Percentiles rank a stretch among this genome's conserved stretches.
Evolutionary conservation across 1,284 basidiomycete species (phyloP).

Genomic region (Cutaneotrichosporon dermatis): DNA sequence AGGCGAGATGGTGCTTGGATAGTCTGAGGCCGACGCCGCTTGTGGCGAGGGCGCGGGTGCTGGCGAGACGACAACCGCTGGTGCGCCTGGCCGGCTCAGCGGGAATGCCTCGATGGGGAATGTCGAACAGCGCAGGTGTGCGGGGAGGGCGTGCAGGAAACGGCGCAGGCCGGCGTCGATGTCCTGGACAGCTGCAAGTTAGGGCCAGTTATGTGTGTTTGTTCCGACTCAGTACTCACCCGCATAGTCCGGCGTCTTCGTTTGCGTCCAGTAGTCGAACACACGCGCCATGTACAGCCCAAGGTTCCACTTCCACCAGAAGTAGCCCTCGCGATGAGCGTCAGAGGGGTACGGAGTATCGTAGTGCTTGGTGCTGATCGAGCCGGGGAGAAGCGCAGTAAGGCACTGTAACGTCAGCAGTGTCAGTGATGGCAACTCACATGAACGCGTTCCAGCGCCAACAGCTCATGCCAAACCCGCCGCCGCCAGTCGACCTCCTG

Average conservation of each 20-base stretch:
- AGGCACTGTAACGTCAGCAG: conserved; percentile 5
- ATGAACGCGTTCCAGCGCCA: conserved; percentile 17
- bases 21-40: conserved; percentile 2
- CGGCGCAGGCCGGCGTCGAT: conserved; percentile 18
- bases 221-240: neutral
- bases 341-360: conserved; percentile 20
- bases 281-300: conserved; percentile 20
- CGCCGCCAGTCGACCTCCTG: conserved; percentile 18
- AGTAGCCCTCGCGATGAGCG: conserved; percentile 15
- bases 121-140: conserved; percentile 9
- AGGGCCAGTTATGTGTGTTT: neutral
- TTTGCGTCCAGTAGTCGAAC: conserved; percentile 20
- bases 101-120: conserved; percentile 19
- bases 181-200: conserved; percentile 14
- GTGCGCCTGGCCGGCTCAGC: conserved; percentile 11
- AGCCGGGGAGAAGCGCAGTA: conserved; percentile 18
- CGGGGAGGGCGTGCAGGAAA: conserved; percentile 13
- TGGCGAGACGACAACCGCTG: conserved; percentile 9
- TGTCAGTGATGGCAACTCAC: neutral
- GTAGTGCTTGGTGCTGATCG: conserved; percentile 18
- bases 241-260: conserved; percentile 9
- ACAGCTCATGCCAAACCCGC: conserved; percentile 21
- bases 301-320: conserved; percentile 21
- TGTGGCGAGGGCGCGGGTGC: neutral
- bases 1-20: conserved; percentile 8